Percentiles rank a stretch among this genome's conserved stretches.
Evolutionary conservation across 441 rosid species (phyloP).

Genomic region (Populus tomentosa): DNA sequence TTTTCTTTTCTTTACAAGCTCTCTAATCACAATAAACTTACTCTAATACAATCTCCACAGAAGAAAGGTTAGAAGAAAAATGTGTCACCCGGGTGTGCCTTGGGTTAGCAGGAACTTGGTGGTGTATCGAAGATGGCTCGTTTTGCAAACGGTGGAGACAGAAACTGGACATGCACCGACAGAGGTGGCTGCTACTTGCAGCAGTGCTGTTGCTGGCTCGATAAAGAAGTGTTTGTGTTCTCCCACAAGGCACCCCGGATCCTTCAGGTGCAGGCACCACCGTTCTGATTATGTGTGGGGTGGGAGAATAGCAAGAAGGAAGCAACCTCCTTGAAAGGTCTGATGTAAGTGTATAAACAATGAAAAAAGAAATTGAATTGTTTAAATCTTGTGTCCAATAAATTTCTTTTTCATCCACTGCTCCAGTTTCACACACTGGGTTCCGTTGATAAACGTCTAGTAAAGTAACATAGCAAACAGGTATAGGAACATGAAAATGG

Average conservation of each 20-base stretch:
- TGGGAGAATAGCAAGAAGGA: slow-evolving; percentile 15
- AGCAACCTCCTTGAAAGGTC: background rate
- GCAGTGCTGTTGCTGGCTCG: slow-evolving; percentile 10
- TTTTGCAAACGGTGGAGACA: slow-evolving; percentile 5
- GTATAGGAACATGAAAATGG: background rate
- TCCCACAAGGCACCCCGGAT: slow-evolving; percentile 49
- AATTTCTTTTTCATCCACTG: background rate
- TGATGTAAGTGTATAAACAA: background rate
- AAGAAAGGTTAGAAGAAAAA: background rate
- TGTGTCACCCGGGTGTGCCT: slow-evolving; percentile 30
- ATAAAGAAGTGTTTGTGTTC: slow-evolving; percentile 42
- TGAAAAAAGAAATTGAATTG: background rate
- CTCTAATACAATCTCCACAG: background rate
- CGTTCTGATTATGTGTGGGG: slow-evolving; percentile 41
- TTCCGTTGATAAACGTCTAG: background rate
- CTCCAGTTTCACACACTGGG: background rate
- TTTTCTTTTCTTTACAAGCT: slow-evolving; percentile 11
- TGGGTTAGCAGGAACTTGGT: slow-evolving; percentile 5
- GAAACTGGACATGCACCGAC: background rate
- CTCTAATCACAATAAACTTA: background rate
- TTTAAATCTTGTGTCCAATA: background rate
- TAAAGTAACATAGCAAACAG: background rate
- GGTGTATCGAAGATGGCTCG: slow-evolving; percentile 18
- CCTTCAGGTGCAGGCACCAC: slow-evolving; percentile 55
- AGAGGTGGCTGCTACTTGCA: slow-evolving; percentile 13